Evolutionary conservation across 2,329 filamentous ascomycete genomes (phyloP).

Genomic region (Penicillium digitatum): DNA sequence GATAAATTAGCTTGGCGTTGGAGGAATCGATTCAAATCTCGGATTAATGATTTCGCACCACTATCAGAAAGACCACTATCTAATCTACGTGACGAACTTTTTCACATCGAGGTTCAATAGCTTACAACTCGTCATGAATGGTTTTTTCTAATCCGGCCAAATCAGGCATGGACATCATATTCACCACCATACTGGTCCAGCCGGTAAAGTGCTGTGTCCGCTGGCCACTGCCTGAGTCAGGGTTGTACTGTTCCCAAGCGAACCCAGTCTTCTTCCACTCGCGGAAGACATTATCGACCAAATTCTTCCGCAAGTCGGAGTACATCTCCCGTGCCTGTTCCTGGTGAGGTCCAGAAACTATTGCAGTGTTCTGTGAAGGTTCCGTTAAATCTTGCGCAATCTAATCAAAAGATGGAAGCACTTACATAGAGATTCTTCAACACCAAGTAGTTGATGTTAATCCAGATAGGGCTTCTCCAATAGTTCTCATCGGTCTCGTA

Average conservation of each 20-base stretch:
- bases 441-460: constrained; percentile 91
- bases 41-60: background rate
- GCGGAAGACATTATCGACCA: constrained; percentile 83
- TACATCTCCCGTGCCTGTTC: constrained; percentile 70
- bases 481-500: constrained; percentile 96
- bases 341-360: constrained; percentile 62
- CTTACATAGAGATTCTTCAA: constrained; percentile 73
- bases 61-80: constrained; percentile 8
- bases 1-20: constrained; percentile 9
- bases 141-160: constrained; percentile 37
- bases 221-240: constrained; percentile 88
- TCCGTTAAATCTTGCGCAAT: constrained; percentile 12
- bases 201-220: constrained; percentile 96
- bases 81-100: constrained; percentile 12
- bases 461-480: constrained; percentile 92
- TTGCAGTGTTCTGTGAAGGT: constrained; percentile 58
- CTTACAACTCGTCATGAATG: constrained; percentile 50
- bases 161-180: constrained; percentile 93
- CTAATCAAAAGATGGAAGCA: constrained; percentile 22
- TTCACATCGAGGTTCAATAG: constrained; percentile 13
- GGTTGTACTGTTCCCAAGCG: constrained; percentile 98
- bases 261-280: constrained; percentile 90
- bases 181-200: constrained; percentile 97
- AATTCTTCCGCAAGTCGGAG: constrained; percentile 69
- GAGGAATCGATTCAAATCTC: constrained; percentile 2